Conservation (phyloP, 345 rosid genomes). For the Raphanus sativus region DNA sequence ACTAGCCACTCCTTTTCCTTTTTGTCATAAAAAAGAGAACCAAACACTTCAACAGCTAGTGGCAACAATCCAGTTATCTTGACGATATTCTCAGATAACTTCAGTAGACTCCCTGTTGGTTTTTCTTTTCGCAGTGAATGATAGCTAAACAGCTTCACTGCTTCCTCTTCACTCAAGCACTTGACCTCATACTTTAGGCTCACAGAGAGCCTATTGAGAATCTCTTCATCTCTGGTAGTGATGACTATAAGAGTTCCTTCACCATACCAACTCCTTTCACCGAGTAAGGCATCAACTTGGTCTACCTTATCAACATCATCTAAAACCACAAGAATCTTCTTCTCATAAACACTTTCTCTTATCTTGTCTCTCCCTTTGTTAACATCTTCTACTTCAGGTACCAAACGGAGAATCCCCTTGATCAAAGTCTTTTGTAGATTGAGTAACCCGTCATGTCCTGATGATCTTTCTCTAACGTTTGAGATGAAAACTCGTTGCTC, state of each 20-base stretch:
- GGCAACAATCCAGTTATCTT: conserved; percentile 49
- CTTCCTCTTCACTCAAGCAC: conserved; percentile 38
- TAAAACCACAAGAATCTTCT: conserved; percentile 47
- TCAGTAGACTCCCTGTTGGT: conserved; percentile 40
- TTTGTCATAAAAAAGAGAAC: conserved; percentile 52
- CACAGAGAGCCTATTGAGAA: conserved; percentile 36
- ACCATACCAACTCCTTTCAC: conserved; percentile 47
- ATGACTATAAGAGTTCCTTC: conserved; percentile 58
- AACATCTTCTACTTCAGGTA: conserved; percentile 13
- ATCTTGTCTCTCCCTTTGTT: conserved; percentile 28
- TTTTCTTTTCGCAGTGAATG: conserved; percentile 58
- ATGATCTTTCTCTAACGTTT: conserved; percentile 37
- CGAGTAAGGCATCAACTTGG: conserved; percentile 51
- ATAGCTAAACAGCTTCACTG: conserved; percentile 56
- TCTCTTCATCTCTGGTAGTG: conserved; percentile 54
- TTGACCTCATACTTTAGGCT: conserved; percentile 47
- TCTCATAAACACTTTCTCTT: conserved; percentile 25
- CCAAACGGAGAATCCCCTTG: too few species aligned
- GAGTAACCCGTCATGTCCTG: conserved; percentile 30
- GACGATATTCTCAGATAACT: conserved; percentile 46
- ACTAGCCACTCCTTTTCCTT: conserved; percentile 55
- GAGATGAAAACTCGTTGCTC: conserved; percentile 33
- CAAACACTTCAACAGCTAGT: conserved; percentile 71
- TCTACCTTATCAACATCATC: conserved; percentile 55
- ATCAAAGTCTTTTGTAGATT: conserved; percentile 45